Base-by-base conservation (phyloP, 352 stramenopile species). In the Pythium aristosporum region DNA sequence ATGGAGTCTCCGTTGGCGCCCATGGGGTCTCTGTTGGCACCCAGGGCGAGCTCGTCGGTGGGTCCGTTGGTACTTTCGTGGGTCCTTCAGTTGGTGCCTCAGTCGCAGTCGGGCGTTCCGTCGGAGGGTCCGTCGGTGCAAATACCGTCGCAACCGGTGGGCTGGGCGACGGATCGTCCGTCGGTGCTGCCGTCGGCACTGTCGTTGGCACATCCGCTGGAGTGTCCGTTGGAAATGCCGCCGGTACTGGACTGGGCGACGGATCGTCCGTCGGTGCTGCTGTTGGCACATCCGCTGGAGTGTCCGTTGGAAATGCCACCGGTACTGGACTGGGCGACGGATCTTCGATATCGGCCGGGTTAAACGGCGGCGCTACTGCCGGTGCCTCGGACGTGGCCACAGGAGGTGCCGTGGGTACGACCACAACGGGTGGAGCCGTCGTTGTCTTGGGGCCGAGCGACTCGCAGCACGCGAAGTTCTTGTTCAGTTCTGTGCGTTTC, bases 391-490 rank as follows among this genome's bases (percentile, higher is more conserved):
- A 9, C 16, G 55, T 28, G 12, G 28, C 28, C 23, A 39, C 55
- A 9, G 30, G 25, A n/a, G 55, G 30, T 32, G 30, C 30, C 11
- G n/a, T 20, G n/a, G 32, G 54, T 12, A 42, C 37, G 11, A 42
- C 37, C 37, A 30, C 25, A 30, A 30, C 1, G 25, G 25, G 25
- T 30, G 37, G 10, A 16, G 54, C 23, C 28, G 54, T 23, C 23
- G 28, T 23, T 3, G 44, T 39, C 56, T 42, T 53, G 28, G 11
- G 7, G 8, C 8, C 56, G 30, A 62, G 30, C 12, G 25, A 36
- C 16, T 21, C 56, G 44, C 56, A 62, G 44, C 44, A 39, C 30
- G 42, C 56, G 18, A 62, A 62, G 20, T 42, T 48, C 43, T 52
- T 53, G 56, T 62, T 62, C 18, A 62, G 18, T 11, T 62, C 46